Evolutionary conservation across 2,329 filamentous ascomycete genomes (phyloP).

Genomic region (Colletotrichum cordylinicola): DNA sequence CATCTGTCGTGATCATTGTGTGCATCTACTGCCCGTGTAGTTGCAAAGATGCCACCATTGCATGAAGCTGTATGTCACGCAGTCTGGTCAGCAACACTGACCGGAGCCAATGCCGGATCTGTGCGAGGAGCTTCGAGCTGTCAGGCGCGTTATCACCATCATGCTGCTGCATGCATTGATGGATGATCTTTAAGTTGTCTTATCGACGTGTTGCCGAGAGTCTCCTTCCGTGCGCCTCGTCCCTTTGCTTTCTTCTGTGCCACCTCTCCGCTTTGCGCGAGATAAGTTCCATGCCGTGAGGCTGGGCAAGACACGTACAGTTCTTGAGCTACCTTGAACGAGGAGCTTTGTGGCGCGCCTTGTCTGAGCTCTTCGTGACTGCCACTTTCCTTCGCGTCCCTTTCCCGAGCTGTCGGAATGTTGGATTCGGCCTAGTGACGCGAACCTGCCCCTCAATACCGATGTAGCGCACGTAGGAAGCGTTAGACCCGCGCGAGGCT

Average conservation of each 20-base stretch:
- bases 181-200: background rate
- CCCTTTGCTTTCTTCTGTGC: background rate
- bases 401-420: constrained; percentile 18
- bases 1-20: background rate
- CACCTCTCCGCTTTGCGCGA: background rate
- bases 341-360: constrained; percentile 2
- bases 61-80: background rate
- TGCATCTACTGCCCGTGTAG: background rate
- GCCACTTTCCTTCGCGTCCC: background rate
- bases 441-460: constrained; percentile 10
- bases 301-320: background rate
- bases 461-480: background rate
- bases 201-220: background rate
- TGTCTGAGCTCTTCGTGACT: background rate
- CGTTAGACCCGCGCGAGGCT: constrained; percentile 16
- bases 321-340: background rate
- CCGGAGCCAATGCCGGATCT: background rate
- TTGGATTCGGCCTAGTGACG: constrained; percentile 15
- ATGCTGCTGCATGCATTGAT: background rate
- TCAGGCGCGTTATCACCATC: background rate
- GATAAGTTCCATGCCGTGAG: background rate
- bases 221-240: background rate
- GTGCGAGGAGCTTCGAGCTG: constrained; percentile 4
- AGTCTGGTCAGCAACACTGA: background rate
- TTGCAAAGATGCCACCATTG: background rate